A percentile compares a stretch with the other conserved stretches of the same genome.
phyloP scores from a whole-genome alignment of 228 moss, liverwort and hornwort genomes.

The Sphagnum fallax region DNA sequence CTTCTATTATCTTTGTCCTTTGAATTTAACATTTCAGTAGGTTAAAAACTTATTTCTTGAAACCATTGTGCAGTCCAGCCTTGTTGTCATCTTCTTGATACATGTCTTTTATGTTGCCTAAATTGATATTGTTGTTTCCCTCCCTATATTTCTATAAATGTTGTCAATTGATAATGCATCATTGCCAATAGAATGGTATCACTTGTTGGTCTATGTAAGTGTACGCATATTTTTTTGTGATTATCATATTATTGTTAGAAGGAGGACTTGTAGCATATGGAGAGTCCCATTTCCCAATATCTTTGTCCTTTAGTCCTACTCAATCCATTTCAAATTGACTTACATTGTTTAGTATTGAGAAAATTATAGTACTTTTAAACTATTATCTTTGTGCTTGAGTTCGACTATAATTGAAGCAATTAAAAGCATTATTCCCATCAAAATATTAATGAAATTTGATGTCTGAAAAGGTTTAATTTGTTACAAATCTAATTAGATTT shows the following conservation, averaged over 20 bases:
- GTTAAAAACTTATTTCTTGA: background rate
- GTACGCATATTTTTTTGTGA: slow-evolving; percentile 69
- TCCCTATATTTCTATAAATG: background rate
- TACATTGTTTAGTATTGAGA: background rate
- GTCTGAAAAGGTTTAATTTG: too few relatives aligned
- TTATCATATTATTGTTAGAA: slow-evolving; percentile 54
- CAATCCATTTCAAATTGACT: background rate
- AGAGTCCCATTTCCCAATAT: slow-evolving; percentile 13
- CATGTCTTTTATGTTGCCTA: background rate
- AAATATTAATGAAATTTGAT: too few relatives aligned
- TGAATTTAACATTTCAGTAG: background rate
- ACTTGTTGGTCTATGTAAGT: slow-evolving; percentile 27
- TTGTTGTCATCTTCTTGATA: background rate
- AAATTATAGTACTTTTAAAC: background rate
- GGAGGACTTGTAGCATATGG: slow-evolving; percentile 81
- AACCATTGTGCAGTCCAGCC: background rate
- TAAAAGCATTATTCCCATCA: too few relatives aligned
- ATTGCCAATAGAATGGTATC: background rate
- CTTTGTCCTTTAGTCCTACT: background rate
- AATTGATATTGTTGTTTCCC: background rate
- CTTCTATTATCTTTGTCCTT: background rate
- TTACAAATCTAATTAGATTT: too few relatives aligned
- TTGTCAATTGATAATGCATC: too few relatives aligned
- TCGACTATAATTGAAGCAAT: too few relatives aligned
- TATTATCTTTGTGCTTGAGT: background rate